A percentile compares a stretch with the other conserved stretches of the same genome.
Evolutionary conservation across 805 yeast species (phyloP).

Genomic region (Schwanniomyces vanrijiae): DNA sequence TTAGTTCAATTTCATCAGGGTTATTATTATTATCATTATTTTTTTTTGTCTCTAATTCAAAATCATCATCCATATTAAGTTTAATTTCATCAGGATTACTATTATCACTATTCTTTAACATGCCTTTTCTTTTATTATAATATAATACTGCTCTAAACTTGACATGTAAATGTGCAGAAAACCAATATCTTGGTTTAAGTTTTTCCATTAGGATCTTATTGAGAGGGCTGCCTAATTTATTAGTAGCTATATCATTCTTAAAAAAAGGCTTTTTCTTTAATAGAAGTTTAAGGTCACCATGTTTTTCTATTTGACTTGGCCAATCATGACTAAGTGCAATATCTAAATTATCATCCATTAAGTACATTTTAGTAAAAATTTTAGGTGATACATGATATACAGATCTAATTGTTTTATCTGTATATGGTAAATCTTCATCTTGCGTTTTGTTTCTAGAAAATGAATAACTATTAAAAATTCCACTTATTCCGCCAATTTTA

Average conservation of each 20-base stretch:
- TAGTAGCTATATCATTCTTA: conserved; percentile 55
- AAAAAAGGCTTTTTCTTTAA: conserved; percentile 67
- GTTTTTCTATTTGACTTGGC: conserved; percentile 76
- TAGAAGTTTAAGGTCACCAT: conserved; percentile 58
- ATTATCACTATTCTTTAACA: background rate
- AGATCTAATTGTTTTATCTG: conserved; percentile 47
- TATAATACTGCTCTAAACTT: conserved; percentile 57
- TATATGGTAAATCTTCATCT: conserved; percentile 50
- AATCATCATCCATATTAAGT: conserved; percentile 19
- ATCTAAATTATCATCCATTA: conserved; percentile 41
- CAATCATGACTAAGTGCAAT: conserved; percentile 85
- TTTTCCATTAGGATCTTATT: conserved; percentile 52
- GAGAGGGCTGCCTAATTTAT: conserved; percentile 72
- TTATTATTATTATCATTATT: background rate
- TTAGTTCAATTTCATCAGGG: conserved; percentile 16
- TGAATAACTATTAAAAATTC: conserved; percentile 60
- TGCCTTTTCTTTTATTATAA: conserved; percentile 20
- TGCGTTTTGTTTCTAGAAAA: conserved; percentile 41
- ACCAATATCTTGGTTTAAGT: conserved; percentile 73
- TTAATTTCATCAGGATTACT: conserved; percentile 13
- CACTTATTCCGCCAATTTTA: conserved; percentile 79
- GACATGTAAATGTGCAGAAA: conserved; percentile 87
- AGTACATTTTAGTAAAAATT: conserved; percentile 57
- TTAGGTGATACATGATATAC: conserved; percentile 73
- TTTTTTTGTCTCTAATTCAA: background rate